Conservation (phyloP, 208 protist genomes). For the Leishmania arabica region DNA sequence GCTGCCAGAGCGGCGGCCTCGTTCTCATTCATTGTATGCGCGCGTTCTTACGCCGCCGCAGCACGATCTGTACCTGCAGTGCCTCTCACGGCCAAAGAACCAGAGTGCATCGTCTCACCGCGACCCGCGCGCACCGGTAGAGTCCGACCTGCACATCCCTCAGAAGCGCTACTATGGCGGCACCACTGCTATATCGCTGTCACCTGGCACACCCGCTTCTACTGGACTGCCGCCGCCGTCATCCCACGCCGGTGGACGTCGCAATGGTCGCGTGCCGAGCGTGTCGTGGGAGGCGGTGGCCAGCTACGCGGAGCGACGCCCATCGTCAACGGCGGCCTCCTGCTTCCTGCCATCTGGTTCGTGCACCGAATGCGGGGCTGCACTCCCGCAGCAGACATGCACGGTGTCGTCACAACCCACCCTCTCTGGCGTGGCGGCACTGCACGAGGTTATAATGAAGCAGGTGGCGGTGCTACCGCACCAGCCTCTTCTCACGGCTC, state of each 20-base stretch:
- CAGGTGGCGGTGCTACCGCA: slow-evolving; percentile 1
- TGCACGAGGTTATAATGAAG: not conserved
- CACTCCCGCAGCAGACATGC: slow-evolving; percentile 1
- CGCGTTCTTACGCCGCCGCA: not conserved
- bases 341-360: not conserved
- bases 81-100: slow-evolving; percentile 33
- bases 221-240: not conserved
- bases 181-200: slow-evolving; percentile 18
- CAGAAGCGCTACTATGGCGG: slow-evolving; percentile 25
- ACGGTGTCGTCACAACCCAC: not conserved
- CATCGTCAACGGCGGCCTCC: slow-evolving; percentile 4
- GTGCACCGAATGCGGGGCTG: not conserved
- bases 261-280: slow-evolving; percentile 18
- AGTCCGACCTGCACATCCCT: slow-evolving; percentile 2
- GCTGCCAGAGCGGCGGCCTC: not conserved
- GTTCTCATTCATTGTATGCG: not conserved
- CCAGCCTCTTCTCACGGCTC: not conserved
- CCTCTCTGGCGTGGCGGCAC: not conserved
- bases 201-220: not conserved
- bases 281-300: slow-evolving; percentile 24
- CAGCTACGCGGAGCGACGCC: slow-evolving; percentile 3
- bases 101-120: not conserved
- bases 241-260: not conserved
- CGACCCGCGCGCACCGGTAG: slow-evolving; percentile 2
- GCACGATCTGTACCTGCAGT: slow-evolving; percentile 21